phyloP scores from a whole-genome alignment of 257 asterid species.

The Henckelia pumila region DNA sequence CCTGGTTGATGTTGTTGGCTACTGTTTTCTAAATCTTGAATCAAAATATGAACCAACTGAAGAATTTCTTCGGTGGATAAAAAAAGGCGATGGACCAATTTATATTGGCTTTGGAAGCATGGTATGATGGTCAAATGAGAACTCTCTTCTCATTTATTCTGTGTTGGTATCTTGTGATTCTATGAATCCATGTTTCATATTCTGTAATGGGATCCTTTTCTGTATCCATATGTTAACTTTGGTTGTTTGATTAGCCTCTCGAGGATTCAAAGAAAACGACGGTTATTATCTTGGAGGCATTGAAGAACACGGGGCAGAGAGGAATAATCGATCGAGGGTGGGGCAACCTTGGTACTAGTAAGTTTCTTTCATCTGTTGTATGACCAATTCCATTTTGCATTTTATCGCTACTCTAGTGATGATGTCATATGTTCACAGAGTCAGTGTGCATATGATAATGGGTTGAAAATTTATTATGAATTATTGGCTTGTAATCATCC shows the following conservation, averaged over 20 bases:
- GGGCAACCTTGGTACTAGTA: slow-evolving; percentile 96
- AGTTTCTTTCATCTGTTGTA: slow-evolving; percentile 32
- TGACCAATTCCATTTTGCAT: background rate
- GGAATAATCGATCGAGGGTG: slow-evolving; percentile 98
- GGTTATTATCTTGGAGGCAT: slow-evolving; percentile 70
- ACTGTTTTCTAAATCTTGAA: slow-evolving; percentile 78
- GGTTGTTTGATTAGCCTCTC: slow-evolving; percentile 62
- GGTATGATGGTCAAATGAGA: slow-evolving; percentile 45
- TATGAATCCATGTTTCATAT: background rate
- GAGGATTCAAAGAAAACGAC: slow-evolving; percentile 83
- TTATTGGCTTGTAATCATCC: background rate
- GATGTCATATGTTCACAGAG: background rate
- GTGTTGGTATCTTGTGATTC: slow-evolving; percentile 10
- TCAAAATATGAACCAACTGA: slow-evolving; percentile 69
- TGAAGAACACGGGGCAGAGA: slow-evolving; percentile 81
- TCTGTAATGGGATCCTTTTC: background rate
- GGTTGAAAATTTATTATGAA: background rate
- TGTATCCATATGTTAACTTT: background rate
- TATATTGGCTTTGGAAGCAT: slow-evolving; percentile 99
- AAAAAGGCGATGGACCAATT: slow-evolving; percentile 71
- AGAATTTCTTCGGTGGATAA: slow-evolving; percentile 75
- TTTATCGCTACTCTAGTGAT: slow-evolving; percentile 8
- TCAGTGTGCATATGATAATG: background rate
- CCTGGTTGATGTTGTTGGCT: slow-evolving; percentile 90
- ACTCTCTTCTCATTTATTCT: slow-evolving; percentile 9